These are phyloP conservation scores for Heritiera fomes DNA, from an alignment of 345 rosid genomes.

Conservation along the genomic window DNA sequence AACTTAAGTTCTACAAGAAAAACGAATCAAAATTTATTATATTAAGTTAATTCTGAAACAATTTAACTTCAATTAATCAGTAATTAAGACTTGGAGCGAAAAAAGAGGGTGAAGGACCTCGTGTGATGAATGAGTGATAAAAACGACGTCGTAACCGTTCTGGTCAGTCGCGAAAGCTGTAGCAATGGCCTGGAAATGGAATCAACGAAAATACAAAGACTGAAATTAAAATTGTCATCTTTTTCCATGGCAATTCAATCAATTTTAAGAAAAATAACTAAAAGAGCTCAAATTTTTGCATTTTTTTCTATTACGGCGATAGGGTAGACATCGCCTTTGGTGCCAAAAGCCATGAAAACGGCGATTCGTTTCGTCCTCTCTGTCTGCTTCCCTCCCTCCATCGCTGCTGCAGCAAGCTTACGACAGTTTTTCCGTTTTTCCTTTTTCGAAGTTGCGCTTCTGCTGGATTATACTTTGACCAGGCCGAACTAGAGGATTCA, in stretches of 20 bases:
- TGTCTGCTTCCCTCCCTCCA: slow-evolving; percentile 17
- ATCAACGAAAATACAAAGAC: background rate
- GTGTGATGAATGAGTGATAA: slow-evolving; percentile 79
- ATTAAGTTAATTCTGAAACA: too few species aligned
- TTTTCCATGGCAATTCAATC: background rate
- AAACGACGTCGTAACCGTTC: slow-evolving; percentile 50
- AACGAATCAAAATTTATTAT: background rate
- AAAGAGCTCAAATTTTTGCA: background rate
- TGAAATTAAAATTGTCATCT: background rate
- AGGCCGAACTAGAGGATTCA: too few species aligned
- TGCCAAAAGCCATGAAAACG: slow-evolving; percentile 83
- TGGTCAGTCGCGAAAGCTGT: slow-evolving; percentile 69
- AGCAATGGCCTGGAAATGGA: slow-evolving; percentile 76
- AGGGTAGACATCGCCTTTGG: slow-evolving; percentile 82
- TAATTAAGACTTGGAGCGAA: too few species aligned
- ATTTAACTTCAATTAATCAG: too few species aligned
- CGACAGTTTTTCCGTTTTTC: background rate
- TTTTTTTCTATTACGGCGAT: slow-evolving; percentile 51
- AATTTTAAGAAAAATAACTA: background rate
- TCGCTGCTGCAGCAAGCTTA: background rate
- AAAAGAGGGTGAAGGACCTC: slow-evolving; percentile 41
- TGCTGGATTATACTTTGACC: background rate
- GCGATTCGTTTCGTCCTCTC: slow-evolving; percentile 52
- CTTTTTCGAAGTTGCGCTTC: background rate
- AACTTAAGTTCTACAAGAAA: slow-evolving; percentile 49